Base-by-base conservation (phyloP, 2,329 filamentous ascomycete species). In the Verticillium klebahnii region DNA sequence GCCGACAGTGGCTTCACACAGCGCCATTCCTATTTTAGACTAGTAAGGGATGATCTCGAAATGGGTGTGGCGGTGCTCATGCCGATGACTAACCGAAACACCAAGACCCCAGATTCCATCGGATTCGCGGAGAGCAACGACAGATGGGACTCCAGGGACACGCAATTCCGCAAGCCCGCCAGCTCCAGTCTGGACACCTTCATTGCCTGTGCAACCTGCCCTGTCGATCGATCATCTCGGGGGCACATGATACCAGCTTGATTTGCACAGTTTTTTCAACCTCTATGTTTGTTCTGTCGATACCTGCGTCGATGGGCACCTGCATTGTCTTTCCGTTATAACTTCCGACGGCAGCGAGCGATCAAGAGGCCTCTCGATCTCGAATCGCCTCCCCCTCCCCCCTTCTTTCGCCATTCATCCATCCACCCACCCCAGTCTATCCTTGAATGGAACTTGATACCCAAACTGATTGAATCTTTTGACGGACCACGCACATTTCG, bases 371-470 rank as follows among this genome's bases (percentile, higher is more conserved):
- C 36, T 29, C 25, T 55, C 37, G 29, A 56, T 50, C 59, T 45
- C 59, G 31, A 62, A 61, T 57, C 58, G 68, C 68, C 59, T 69
- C 67, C n/a, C 68, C 65, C 61, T 25, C 69, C 72, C 61, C 67
- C 62, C 23, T 64, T 64, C 63, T 71, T 70, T 32, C 31, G 31
- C 25, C 54, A 14, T 23, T 50, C 45, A 50, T 50, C 54, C 17
- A n/a, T 56, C 29, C 54, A 31, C 25, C 25, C 29, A 56, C 25
- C 25, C 54, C 7, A 56, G 25, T 56, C 54, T 56, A 56, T 56
- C 54, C 25, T 56, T 56, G 25, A 31, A 56, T 56, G 54, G 31
- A 56, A 34, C 14, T 56, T 34, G 25, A 50, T 50, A 50, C 45
- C n/a, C 45, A 25, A n/a, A 14, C 4, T 23, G 8, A 23, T 23